Evolutionary conservation across 106 monocot species (phyloP).

Genomic region (Hemerocallis citrina): DNA sequence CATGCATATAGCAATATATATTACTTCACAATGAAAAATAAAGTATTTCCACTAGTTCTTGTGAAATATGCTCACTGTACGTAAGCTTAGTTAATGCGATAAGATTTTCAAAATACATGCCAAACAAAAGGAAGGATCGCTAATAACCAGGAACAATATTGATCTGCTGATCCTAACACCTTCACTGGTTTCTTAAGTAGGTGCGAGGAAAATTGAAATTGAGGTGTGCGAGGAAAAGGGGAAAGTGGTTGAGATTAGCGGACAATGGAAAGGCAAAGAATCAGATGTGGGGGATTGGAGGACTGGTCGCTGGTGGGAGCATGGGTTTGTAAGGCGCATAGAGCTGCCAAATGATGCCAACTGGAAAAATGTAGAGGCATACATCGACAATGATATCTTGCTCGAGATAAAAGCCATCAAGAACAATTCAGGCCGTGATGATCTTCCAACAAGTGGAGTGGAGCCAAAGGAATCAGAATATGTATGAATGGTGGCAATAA

Average conservation of each 20-base stretch:
- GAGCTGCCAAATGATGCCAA: constrained; percentile 72
- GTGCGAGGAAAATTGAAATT: constrained; percentile 40
- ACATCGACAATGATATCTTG: constrained; percentile 32
- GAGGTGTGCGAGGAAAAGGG: constrained; percentile 40
- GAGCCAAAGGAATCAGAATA: constrained; percentile 15
- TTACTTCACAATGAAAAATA: background rate
- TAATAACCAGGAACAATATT: background rate
- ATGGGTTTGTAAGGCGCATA: constrained; percentile 74
- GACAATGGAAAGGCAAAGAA: constrained; percentile 35
- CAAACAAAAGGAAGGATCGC: background rate
- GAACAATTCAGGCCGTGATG: constrained; percentile 12
- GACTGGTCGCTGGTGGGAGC: constrained; percentile 72
- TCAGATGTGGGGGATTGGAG: constrained; percentile 51
- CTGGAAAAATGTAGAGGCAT: constrained; percentile 57
- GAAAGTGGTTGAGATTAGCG: constrained; percentile 72
- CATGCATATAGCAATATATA: background rate
- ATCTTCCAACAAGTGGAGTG: constrained; percentile 5
- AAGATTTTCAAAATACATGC: background rate
- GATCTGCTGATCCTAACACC: background rate
- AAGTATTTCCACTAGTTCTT: background rate
- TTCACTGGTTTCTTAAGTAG: constrained; percentile 11
- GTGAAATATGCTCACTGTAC: background rate
- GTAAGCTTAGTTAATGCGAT: background rate
- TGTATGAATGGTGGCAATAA: constrained; percentile 18
- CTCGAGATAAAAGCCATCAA: constrained; percentile 74